Evolutionary conservation across 768 basidiomycete genomes (phyloP).

Genomic region (Zangia roseola): DNA sequence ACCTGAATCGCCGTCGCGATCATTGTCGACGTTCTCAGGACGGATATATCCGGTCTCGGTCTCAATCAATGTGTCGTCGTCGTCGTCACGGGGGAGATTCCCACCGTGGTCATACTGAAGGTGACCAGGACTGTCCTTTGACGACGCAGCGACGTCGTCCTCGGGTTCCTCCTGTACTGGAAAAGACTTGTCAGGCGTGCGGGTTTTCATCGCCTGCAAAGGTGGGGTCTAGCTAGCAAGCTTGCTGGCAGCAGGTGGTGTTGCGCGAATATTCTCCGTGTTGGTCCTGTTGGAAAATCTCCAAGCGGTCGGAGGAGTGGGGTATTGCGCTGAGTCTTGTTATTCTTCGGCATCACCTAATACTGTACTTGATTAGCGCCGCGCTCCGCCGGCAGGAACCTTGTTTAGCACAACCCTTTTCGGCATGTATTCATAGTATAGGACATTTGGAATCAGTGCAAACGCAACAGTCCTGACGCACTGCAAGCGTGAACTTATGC

Average conservation of each 20-base stretch:
- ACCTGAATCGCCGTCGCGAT: conserved; percentile 49
- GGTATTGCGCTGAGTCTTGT: too few relatives aligned
- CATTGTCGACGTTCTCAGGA: conserved; percentile 35
- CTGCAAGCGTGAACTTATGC: conserved; percentile 22
- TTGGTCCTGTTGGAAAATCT: conserved; percentile 21
- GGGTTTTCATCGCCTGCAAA: conserved; percentile 47
- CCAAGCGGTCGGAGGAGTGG: conserved; percentile 30
- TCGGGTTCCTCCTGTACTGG: conserved; percentile 78
- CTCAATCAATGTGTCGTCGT: conserved; percentile 46
- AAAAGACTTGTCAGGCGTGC: conserved; percentile 69
- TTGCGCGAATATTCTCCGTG: conserved; percentile 25
- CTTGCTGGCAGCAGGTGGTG: conserved; percentile 37
- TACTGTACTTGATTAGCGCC: too few relatives aligned
- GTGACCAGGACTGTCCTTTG: conserved; percentile 41
- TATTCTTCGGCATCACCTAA: too few relatives aligned
- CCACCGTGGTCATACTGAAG: conserved; percentile 34
- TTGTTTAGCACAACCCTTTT: too few relatives aligned
- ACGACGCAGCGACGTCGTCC: conserved; percentile 48
- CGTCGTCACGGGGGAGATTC: conserved; percentile 44
- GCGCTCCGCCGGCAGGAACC: too few relatives aligned
- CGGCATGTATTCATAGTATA: too few relatives aligned
- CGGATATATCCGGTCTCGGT: conserved; percentile 34
- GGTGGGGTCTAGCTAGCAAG: conserved; percentile 56
- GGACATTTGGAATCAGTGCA: too few relatives aligned
- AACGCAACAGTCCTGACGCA: conserved; percentile 8